Base-by-base conservation (phyloP, 495 filamentous ascomycete species). In the Delitschia confertaspora region DNA sequence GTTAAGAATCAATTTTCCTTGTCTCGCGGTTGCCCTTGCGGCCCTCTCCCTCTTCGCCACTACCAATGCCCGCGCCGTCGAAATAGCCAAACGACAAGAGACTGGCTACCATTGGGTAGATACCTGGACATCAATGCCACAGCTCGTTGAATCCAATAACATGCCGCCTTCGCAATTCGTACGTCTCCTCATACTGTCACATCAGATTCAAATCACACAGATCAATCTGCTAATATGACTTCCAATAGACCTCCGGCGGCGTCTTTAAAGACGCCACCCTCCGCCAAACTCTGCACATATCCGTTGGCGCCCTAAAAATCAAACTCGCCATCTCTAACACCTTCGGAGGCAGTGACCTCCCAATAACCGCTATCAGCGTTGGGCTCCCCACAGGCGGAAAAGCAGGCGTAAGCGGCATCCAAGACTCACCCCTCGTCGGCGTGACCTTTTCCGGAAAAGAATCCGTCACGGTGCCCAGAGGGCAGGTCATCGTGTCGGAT, bases 91-190 rank as follows among this genome's bases (percentile, higher is more conserved):
- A 24, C 24, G 38, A 20, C 24, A 29, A 20, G 38, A 42, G 30
- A 14, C 23, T 30, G n/a, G 18, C 16, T 5, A 30, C 16, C 74
- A 80, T 47, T 83, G 79, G 79, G 75, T 80, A 3, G 67, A 69
- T 40, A 74, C 76, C 2, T 82, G 79, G 80, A 71, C 73, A 0
- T 64, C 73, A 4, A 82, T 81, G 78, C 76, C 78, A 6, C 78
- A 82, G 61, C 59, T 79, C 13, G 73, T 75, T 4, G 79, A 83
- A 45, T 68, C 65, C 23, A 66, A 54, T 46, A 82, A 82, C 53
- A 65, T 82, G 46, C 78, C 78, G 3, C 70, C 72, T 0, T 53
- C 65, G 1, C 75, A 73, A 30, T 82, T 73, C 51, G 78, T 82
- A 67, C 20, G 74, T 60, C 37, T 10, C 13, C 7, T 4, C 11